Percentiles rank a stretch among this genome's conserved stretches.
These are phyloP conservation scores for Castanea crenata DNA, from an alignment of 306 rosid species.

Conservation along the genomic window DNA sequence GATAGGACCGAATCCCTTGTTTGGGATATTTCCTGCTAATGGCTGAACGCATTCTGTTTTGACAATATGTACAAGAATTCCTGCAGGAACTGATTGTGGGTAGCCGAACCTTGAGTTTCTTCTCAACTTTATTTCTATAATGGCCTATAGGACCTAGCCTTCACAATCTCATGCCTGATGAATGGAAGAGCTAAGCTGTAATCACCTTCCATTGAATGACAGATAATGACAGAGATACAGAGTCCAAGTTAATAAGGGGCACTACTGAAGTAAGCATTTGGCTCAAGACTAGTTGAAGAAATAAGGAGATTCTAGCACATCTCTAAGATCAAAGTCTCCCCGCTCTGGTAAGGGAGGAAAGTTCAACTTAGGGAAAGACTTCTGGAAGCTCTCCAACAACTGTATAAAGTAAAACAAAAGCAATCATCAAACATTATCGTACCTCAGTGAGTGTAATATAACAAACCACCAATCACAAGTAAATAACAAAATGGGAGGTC, in stretches of 20 bases:
- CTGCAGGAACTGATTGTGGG: constrained; percentile 12
- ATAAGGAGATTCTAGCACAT: constrained; percentile 69
- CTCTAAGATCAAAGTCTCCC: constrained; percentile 80
- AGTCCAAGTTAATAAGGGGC: constrained; percentile 18
- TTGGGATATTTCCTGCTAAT: constrained; percentile 12
- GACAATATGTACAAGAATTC: constrained; percentile 27
- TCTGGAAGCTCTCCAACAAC: constrained; percentile 70
- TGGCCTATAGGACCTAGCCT: not conserved
- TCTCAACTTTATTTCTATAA: constrained; percentile 19
- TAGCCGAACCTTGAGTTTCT: constrained; percentile 20
- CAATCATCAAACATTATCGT: constrained; percentile 14
- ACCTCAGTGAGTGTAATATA: not conserved
- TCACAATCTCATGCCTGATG: constrained; percentile 23
- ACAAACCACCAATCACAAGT: not conserved
- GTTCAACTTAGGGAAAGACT: constrained; percentile 55
- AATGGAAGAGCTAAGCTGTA: constrained; percentile 18
- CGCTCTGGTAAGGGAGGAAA: constrained; percentile 82
- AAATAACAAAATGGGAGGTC: not conserved
- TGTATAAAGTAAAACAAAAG: constrained; percentile 23
- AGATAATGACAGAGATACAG: constrained; percentile 20
- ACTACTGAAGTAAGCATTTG: constrained; percentile 14
- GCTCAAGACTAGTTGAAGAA: constrained; percentile 67
- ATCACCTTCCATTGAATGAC: constrained; percentile 25
- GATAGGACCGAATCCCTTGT: constrained; percentile 21
- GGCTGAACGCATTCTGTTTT: constrained; percentile 13